Conservation (phyloP, 2,329 filamentous ascomycete species). For the Apiospora sp. region DNA sequence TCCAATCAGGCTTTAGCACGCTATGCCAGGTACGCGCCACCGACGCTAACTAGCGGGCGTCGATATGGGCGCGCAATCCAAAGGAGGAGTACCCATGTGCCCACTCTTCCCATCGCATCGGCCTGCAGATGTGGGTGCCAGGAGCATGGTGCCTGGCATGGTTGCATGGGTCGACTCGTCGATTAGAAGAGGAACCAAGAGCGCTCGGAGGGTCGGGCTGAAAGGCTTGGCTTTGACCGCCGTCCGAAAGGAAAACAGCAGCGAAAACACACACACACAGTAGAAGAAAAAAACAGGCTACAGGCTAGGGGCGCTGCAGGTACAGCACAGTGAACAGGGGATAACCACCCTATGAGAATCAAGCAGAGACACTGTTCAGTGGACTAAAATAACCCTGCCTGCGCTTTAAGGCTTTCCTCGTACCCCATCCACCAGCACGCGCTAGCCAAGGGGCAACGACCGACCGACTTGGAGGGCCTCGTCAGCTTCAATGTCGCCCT, state of each 20-base stretch:
- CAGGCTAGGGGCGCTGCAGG: background rate
- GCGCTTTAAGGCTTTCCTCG: background rate
- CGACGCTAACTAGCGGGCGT: slow-evolving; percentile 9
- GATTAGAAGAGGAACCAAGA: background rate
- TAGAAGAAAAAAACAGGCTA: background rate
- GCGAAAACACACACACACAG: too few relatives aligned
- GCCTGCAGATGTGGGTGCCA: slow-evolving; percentile 4
- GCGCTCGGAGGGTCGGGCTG: background rate
- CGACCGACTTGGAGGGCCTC: background rate
- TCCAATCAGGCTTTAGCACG: background rate
- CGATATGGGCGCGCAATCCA: background rate
- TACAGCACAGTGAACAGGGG: background rate
- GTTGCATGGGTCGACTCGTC: too few relatives aligned
- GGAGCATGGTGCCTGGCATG: background rate
- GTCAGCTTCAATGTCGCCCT: slow-evolving; percentile 7
- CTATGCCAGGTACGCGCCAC: slow-evolving; percentile 17
- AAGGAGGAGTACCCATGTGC: background rate
- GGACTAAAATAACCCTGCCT: slow-evolving; percentile 13
- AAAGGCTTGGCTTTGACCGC: slow-evolving; percentile 6
- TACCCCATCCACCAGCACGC: background rate
- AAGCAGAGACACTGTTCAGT: slow-evolving; percentile 13
- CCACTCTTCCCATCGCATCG: slow-evolving; percentile 3
- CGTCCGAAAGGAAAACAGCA: background rate
- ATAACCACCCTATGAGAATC: background rate
- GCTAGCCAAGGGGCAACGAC: background rate